These are phyloP conservation scores for Colletotrichum godetiae DNA, from an alignment of 2,329 filamentous ascomycete species.

Conservation along the genomic window DNA sequence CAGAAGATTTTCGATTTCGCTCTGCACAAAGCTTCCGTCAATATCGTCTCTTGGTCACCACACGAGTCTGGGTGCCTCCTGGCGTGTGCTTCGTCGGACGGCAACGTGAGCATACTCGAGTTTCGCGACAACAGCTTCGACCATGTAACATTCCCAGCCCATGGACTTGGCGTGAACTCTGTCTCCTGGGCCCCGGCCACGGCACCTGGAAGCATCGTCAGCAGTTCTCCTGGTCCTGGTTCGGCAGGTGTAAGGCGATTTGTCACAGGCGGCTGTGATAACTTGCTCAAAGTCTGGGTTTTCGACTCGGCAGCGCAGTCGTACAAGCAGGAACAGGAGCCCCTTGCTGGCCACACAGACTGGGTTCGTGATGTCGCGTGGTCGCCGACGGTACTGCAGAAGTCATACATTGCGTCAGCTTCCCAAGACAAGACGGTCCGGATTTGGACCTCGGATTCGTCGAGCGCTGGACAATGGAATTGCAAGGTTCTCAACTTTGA, in stretches of 20 bases:
- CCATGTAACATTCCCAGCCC: conserved; percentile 89
- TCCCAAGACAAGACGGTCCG: conserved; percentile 97
- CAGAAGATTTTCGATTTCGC: conserved; percentile 93
- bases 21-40: conserved; percentile 94
- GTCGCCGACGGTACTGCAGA: conserved; percentile 94
- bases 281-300: conserved; percentile 92
- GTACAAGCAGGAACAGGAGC: conserved; percentile 71
- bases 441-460: conserved; percentile 89
- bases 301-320: conserved; percentile 73
- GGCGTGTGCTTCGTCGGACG: conserved; percentile 93
- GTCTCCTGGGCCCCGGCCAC: conserved; percentile 95
- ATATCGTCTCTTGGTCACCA: conserved; percentile 97
- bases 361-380: conserved; percentile 99
- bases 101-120: conserved; percentile 92
- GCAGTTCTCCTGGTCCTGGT: conserved; percentile 71
- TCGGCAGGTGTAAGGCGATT: conserved; percentile 80
- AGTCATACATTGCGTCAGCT: conserved; percentile 95
- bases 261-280: conserved; percentile 95
- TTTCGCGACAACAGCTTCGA: conserved; percentile 97
- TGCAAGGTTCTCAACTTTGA: conserved; percentile 90
- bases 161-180: conserved; percentile 93
- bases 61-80: conserved; percentile 95
- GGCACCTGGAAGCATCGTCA: conserved; percentile 85
- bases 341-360: conserved; percentile 86
- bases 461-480: conserved; percentile 79